phyloP scores from a whole-genome alignment of 2,329 filamentous ascomycete species.

The Aphanocladium album region DNA sequence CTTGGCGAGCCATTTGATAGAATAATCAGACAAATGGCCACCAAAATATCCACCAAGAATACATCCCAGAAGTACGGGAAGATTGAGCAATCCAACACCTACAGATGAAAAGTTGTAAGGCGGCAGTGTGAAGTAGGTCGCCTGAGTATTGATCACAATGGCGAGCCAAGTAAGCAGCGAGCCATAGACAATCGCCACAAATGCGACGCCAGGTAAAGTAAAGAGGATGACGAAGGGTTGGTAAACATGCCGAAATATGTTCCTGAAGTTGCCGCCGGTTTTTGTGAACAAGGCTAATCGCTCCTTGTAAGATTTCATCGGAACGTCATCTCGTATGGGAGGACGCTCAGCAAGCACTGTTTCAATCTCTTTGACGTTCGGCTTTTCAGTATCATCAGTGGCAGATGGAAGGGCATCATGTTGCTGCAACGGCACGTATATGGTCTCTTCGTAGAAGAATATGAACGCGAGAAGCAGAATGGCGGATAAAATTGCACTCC shows the following conservation, averaged over 20 bases:
- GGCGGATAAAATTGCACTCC: not conserved
- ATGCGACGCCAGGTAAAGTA: not conserved
- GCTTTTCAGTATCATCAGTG: not conserved
- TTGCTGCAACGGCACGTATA: not conserved
- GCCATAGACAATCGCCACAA: not conserved
- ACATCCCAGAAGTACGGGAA: conserved; percentile 27
- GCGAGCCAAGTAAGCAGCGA: not conserved
- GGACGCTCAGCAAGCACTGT: not conserved
- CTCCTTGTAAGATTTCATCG: not conserved
- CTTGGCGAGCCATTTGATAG: conserved; percentile 29
- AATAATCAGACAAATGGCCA: conserved; percentile 32
- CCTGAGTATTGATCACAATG: not conserved
- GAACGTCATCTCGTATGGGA: not conserved
- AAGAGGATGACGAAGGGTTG: not conserved
- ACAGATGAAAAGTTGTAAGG: conserved; percentile 25
- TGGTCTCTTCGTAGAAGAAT: not conserved
- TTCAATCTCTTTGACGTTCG: not conserved
- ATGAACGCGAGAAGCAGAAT: not conserved
- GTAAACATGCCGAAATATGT: not conserved
- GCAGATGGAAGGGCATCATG: not conserved
- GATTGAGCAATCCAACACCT: conserved; percentile 21
- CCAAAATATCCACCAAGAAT: conserved; percentile 32
- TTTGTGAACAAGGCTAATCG: not conserved
- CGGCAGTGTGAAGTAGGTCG: conserved; percentile 14
- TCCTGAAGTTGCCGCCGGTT: not conserved